Evolutionary conservation across 768 basidiomycete genomes (phyloP).

Genomic region (Pisolithus microcarpus): DNA sequence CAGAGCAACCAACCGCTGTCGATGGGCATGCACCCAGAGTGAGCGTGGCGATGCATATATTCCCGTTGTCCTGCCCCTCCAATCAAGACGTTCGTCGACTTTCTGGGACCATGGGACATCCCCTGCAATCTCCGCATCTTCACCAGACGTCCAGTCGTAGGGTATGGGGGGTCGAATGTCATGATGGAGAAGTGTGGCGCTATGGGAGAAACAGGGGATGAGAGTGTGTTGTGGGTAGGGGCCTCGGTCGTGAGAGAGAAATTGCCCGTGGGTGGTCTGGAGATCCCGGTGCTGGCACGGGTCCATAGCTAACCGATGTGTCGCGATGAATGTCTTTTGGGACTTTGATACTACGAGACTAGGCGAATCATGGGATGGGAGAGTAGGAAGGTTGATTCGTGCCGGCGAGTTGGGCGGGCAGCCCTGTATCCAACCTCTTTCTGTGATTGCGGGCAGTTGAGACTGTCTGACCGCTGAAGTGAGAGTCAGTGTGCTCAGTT

Average conservation of each 20-base stretch:
- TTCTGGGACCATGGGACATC: conserved; percentile 64
- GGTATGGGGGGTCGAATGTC: conserved; percentile 47
- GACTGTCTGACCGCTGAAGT: conserved; percentile 19
- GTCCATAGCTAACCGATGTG: conserved; percentile 31
- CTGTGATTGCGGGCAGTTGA: conserved; percentile 29
- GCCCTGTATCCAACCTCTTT: conserved; percentile 17
- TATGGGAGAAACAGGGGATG: conserved; percentile 49
- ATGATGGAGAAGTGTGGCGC: conserved; percentile 43
- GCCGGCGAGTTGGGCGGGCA: conserved; percentile 21
- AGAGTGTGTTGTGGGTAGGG: conserved; percentile 36
- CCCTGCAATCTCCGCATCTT: conserved; percentile 31
- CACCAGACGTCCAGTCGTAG: conserved; percentile 42
- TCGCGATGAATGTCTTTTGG: conserved; percentile 28
- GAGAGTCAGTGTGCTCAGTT: neutral
- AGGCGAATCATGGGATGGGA: conserved; percentile 7
- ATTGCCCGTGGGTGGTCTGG: conserved; percentile 42
- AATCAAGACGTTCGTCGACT: conserved; percentile 51
- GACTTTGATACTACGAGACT: neutral
- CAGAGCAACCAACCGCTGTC: conserved; percentile 39
- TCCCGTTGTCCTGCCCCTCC: conserved; percentile 74
- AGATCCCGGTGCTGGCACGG: conserved; percentile 31
- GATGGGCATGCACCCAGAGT: conserved; percentile 46
- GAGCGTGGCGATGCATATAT: conserved; percentile 35
- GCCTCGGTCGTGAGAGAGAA: conserved; percentile 41
- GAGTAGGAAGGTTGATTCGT: conserved; percentile 24